Percentiles rank a stretch among this genome's conserved stretches.
phyloP scores from a whole-genome alignment of 1,284 basidiomycete genomes.

The Porogramme epimiltina region DNA sequence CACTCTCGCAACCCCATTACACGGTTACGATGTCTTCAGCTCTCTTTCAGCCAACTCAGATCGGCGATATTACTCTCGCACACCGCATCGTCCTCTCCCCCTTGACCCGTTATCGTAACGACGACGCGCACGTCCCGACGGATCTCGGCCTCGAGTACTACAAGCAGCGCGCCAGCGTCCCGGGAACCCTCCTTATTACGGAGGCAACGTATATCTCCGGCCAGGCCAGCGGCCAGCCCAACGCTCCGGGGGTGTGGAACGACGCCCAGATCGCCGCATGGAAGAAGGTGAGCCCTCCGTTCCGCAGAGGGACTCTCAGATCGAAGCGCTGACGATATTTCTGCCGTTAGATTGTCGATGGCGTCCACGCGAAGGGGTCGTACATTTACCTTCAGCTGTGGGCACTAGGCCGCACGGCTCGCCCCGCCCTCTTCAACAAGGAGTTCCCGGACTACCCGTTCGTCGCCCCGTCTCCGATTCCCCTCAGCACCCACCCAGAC shows the following conservation, averaged over 20 bases:
- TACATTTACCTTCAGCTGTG: slow-evolving; percentile 47
- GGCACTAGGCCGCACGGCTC: slow-evolving; percentile 45
- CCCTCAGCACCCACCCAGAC: slow-evolving; percentile 9
- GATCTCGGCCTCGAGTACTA: slow-evolving; percentile 47
- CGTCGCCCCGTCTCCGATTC: slow-evolving; percentile 40
- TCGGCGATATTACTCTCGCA: slow-evolving; percentile 42
- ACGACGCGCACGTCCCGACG: slow-evolving; percentile 26
- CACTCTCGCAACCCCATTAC: not conserved
- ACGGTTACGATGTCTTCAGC: not conserved
- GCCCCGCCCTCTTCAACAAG: slow-evolving; percentile 29
- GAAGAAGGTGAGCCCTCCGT: slow-evolving; percentile 38
- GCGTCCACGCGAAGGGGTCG: slow-evolving; percentile 2
- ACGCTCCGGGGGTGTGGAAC: slow-evolving; percentile 46
- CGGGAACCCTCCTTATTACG: slow-evolving; percentile 50
- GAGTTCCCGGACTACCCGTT: slow-evolving; percentile 22
- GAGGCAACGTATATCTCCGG: slow-evolving; percentile 49
- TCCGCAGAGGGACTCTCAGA: no score
- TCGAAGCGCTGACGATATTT: not conserved
- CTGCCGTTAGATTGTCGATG: slow-evolving; percentile 2
- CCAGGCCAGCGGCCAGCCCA: slow-evolving; percentile 35
- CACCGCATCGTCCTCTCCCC: slow-evolving; percentile 53
- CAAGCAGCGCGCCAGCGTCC: slow-evolving; percentile 42
- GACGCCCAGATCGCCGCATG: slow-evolving; percentile 46
- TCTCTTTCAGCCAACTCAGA: slow-evolving; percentile 46
- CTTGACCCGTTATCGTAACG: slow-evolving; percentile 42